Evolutionary conservation across 495 filamentous ascomycete species (phyloP), one percentile per base, ranked within the genome.

Genomic region (Parathielavia hyrcaniae): DNA sequence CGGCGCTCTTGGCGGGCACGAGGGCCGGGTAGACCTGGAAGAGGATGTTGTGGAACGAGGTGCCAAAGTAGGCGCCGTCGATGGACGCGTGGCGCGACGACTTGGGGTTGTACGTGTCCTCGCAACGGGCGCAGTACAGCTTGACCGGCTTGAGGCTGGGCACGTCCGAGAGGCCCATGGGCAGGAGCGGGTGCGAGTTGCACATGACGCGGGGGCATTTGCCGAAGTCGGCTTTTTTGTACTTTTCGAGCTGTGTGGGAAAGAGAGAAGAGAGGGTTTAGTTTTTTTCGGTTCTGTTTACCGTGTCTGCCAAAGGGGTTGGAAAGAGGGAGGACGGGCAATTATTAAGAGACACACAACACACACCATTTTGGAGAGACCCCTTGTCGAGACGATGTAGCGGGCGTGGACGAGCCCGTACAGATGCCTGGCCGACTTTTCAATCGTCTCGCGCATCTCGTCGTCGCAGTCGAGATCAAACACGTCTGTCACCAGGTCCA

Each of bases 391-490:
- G 38, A 97, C 92, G 63, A 99, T 96, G 72, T 97, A 99, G 49
- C 93, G 82, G 26, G 93, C 93, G 71, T 99, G 93, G 36, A 99
- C 91, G 3, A 99, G 77, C 45, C 93, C 95, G 69, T 99, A 99
- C 5, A 99, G 81, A 66, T 97, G 95, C 61, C 95, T 82, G 7
- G 93, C 93, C 26, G 90, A 95, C 74, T 97, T 97, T 73, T 99
- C 93, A 51, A 99, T 97, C 64, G 90, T 90, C 75, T 97, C 93
- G 41, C 93, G 83, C 80, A 97, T 91, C 50, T 97, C 93, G 71
- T 97, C 95, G 67, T 97, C 91, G 71, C 93, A 96, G 72, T 99
- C 93, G 66, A 97, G 86, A 65, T 99, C 93, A 71, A 99, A 99
- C 45, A 97, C 92, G 67, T 99, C 93, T n/a, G 95, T 99, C 50